These are phyloP conservation scores for Tulasnella sp. DNA, from an alignment of 768 basidiomycete genomes.

Conservation along the genomic window DNA sequence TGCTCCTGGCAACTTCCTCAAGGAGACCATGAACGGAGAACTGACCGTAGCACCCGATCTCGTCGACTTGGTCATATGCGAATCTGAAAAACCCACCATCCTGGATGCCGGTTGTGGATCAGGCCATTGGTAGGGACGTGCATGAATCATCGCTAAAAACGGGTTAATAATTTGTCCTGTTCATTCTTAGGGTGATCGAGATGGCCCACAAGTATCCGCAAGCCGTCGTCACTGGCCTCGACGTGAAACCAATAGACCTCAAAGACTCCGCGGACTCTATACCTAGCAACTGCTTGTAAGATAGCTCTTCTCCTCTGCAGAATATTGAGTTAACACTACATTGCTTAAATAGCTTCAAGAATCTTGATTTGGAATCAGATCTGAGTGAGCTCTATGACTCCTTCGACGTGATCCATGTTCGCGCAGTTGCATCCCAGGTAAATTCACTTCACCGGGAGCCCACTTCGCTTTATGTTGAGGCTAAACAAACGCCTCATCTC, in stretches of 20 bases:
- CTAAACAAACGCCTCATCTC: neutral
- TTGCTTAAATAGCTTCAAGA: neutral
- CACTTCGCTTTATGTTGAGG: neutral
- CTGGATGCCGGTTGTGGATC: neutral
- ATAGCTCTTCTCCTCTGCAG: neutral
- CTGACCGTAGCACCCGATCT: neutral
- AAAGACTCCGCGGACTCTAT: neutral
- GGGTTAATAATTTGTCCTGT: neutral
- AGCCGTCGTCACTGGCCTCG: neutral
- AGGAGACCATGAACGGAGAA: neutral
- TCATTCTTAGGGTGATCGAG: neutral
- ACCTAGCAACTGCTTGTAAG: slow-evolving; percentile 9
- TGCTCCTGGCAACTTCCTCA: neutral
- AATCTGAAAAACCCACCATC: neutral
- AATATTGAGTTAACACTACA: neutral
- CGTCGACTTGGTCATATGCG: neutral
- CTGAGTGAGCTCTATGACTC: neutral
- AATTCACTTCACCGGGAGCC: neutral
- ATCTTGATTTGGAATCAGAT: neutral
- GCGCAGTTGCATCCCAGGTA: neutral
- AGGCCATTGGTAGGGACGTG: neutral
- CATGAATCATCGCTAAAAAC: too few relatives aligned
- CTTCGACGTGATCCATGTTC: slow-evolving; percentile 9
- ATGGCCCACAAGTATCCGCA: neutral
- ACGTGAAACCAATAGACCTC: slow-evolving; percentile 1